Evolutionary conservation across 1,139 yeast species (phyloP).

Genomic region (Meyerozyma sp.): DNA sequence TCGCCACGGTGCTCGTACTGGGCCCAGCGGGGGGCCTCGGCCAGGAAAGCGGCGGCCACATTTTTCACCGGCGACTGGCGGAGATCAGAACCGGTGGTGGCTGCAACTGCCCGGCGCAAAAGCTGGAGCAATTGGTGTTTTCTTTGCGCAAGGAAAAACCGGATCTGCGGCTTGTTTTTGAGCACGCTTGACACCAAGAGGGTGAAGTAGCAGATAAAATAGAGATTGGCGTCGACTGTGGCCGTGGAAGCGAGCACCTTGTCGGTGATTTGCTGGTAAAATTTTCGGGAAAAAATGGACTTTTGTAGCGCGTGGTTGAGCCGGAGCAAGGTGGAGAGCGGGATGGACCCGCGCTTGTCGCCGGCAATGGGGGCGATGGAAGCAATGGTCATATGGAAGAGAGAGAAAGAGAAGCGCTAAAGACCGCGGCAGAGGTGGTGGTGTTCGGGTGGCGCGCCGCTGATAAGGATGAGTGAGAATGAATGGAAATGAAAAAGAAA

Average conservation of each 20-base stretch:
- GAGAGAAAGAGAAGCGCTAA: background rate
- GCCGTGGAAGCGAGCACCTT: conserved; percentile 32
- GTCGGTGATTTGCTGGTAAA: conserved; percentile 39
- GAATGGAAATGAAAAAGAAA: too few relatives aligned
- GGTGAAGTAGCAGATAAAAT: conserved; percentile 42
- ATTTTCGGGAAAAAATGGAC: conserved; percentile 27
- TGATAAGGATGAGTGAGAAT: too few relatives aligned
- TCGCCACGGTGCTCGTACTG: conserved; percentile 10
- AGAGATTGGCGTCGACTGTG: conserved; percentile 37
- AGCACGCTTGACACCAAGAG: conserved; percentile 35
- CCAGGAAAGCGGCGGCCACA: conserved; percentile 3
- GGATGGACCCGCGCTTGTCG: conserved; percentile 5
- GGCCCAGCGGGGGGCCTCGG: conserved; percentile 1
- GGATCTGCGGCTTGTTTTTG: conserved; percentile 33
- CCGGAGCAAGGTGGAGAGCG: conserved; percentile 13
- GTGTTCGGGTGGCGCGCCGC: background rate
- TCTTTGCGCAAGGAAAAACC: conserved; percentile 25
- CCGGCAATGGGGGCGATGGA: conserved; percentile 5
- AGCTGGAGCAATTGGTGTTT: conserved; percentile 17
- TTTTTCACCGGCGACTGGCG: conserved; percentile 6
- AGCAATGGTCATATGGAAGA: conserved; percentile 4
- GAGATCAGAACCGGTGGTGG: conserved; percentile 13
- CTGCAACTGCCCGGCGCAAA: conserved; percentile 9
- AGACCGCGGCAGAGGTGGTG: background rate
- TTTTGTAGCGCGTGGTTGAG: conserved; percentile 15